phyloP scores from a whole-genome alignment of 176 grass and related monocot species.

The Chloris gayana region DNA sequence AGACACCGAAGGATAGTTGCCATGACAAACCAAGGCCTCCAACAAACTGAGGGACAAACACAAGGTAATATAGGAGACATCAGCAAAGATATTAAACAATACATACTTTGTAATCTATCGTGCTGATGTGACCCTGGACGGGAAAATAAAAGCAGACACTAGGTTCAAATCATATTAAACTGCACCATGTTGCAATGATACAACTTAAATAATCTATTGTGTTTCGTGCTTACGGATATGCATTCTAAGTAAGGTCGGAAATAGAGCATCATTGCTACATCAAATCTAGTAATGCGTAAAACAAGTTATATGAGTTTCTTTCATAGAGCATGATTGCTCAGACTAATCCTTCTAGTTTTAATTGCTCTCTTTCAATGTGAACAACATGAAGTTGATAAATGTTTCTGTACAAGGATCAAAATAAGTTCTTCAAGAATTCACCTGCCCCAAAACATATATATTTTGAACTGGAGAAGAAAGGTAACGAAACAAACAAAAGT shows the following conservation, averaged over 20 bases:
- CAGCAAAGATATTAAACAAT: neutral
- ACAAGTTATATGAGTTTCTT: neutral
- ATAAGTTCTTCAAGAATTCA: neutral
- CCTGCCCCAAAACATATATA: neutral
- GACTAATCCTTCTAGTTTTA: neutral
- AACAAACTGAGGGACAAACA: conserved; percentile 68
- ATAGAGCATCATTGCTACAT: neutral
- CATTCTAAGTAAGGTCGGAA: neutral
- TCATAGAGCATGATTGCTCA: neutral
- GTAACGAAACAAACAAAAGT: neutral
- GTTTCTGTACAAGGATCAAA: conserved; percentile 5
- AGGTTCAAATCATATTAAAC: neutral
- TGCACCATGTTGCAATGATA: neutral
- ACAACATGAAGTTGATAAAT: neutral
- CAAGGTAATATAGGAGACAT: neutral
- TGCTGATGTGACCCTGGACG: neutral
- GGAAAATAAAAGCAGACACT: neutral
- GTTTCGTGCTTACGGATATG: neutral
- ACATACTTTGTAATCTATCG: neutral
- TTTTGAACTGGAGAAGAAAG: neutral
- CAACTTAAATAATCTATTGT: neutral
- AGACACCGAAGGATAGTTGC: conserved; percentile 85
- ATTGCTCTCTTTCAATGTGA: neutral
- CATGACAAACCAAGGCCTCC: conserved; percentile 91
- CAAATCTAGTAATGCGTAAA: neutral